Conservation (phyloP, 2,329 filamentous ascomycete species). For the Graphilbum fragrans region DNA sequence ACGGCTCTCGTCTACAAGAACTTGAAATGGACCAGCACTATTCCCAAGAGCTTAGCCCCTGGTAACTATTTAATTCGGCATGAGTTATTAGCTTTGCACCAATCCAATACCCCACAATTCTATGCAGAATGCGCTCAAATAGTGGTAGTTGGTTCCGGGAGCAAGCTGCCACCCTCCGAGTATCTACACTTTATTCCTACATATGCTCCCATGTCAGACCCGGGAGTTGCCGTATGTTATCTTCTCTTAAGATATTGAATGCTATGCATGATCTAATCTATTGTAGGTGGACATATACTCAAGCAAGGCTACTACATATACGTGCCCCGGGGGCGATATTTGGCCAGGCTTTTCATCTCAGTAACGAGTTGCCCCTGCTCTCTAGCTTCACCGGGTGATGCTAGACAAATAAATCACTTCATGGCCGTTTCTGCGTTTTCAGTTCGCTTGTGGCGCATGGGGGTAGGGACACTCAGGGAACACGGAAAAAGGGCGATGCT, state of each 20-base stretch:
- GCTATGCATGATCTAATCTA: neutral
- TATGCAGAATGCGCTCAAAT: constrained; percentile 46
- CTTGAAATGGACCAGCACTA: constrained; percentile 32
- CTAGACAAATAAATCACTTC: too few relatives aligned
- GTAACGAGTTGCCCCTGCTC: too few relatives aligned
- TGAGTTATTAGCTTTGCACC: constrained; percentile 43
- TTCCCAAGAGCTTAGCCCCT: constrained; percentile 33
- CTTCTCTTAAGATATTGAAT: neutral
- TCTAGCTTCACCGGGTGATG: too few relatives aligned
- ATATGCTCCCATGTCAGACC: constrained; percentile 30
- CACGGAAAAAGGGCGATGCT: too few relatives aligned
- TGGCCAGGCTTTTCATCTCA: constrained; percentile 28
- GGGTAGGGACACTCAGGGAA: too few relatives aligned
- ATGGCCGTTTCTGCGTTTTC: too few relatives aligned
- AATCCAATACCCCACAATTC: constrained; percentile 37
- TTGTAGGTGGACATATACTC: constrained; percentile 32
- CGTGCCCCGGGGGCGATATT: constrained; percentile 31
- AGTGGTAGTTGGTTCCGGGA: constrained; percentile 34
- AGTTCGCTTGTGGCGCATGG: too few relatives aligned
- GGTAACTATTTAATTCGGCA: constrained; percentile 45
- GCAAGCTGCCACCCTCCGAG: constrained; percentile 24
- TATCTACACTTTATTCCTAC: constrained; percentile 31
- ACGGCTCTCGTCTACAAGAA: constrained; percentile 31
- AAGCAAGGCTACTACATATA: constrained; percentile 31
- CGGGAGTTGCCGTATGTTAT: constrained; percentile 21